Conservation (phyloP, 371 early-diverging fungal genomes). For the Umbelopsis sp. region DNA sequence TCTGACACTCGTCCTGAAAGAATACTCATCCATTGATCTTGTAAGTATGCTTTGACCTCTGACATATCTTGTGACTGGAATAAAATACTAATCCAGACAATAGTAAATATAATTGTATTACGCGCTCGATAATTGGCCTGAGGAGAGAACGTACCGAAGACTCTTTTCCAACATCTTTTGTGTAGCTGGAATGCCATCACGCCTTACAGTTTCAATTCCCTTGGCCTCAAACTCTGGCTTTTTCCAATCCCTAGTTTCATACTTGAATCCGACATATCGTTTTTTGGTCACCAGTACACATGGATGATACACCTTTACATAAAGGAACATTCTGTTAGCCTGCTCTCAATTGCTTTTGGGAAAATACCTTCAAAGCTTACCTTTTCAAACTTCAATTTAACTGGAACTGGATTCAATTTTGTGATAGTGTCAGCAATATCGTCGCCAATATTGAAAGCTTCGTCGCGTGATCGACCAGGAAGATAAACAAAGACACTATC, state of each 20-base stretch:
- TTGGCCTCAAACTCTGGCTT: conserved; percentile 90
- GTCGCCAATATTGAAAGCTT: conserved; percentile 79
- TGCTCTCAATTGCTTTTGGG: not conserved
- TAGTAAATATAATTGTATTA: not conserved
- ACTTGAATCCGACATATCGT: conserved; percentile 88
- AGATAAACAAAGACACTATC: conserved; percentile 87
- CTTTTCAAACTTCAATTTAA: conserved; percentile 92
- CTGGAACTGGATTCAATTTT: conserved; percentile 70
- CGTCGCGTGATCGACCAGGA: conserved; percentile 65
- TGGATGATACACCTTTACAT: conserved; percentile 76
- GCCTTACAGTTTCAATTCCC: conserved; percentile 91
- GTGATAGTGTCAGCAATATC: conserved; percentile 81
- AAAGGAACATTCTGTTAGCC: not conserved
- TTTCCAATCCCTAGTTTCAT: conserved; percentile 57
- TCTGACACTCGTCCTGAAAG: conserved; percentile 66
- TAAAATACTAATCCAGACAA: conserved; percentile 55
- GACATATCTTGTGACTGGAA: conserved; percentile 84
- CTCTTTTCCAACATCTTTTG: conserved; percentile 77
- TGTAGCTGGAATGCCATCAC: conserved; percentile 83
- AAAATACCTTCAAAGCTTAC: conserved; percentile 23
- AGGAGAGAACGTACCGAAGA: conserved; percentile 60
- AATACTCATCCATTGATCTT: conserved; percentile 73
- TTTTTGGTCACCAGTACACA: conserved; percentile 88
- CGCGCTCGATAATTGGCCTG: not conserved
- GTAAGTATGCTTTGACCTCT: conserved; percentile 71